A percentile compares a stretch with the other conserved stretches of the same genome.
Evolutionary conservation across 192 early-diverging fungal genomes (phyloP).

Genomic region (Coemansia sp.): DNA sequence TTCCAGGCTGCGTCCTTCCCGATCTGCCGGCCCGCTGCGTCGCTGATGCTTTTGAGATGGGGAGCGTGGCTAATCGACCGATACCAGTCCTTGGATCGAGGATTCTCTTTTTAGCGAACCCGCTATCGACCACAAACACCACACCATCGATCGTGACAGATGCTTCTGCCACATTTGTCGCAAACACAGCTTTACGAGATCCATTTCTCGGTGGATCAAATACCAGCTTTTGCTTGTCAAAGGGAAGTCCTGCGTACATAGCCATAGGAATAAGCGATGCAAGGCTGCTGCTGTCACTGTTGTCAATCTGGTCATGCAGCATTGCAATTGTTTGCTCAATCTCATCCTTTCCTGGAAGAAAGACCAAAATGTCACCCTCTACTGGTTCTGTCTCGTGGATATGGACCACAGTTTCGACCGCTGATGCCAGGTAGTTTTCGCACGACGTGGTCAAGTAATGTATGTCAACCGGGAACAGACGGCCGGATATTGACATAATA

Average conservation of each 20-base stretch:
- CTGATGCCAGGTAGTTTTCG: conserved; percentile 87
- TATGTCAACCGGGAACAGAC: conserved; percentile 94
- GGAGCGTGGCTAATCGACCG: conserved; percentile 84
- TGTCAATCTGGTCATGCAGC: conserved; percentile 60
- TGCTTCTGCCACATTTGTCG: conserved; percentile 97
- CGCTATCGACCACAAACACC: conserved; percentile 92
- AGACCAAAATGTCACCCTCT: conserved; percentile 88
- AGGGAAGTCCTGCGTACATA: conserved; percentile 83
- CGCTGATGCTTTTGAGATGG: conserved; percentile 89
- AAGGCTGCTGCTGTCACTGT: conserved; percentile 27
- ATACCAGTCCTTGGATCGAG: conserved; percentile 89
- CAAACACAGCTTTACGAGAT: conserved; percentile 85
- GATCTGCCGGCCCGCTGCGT: conserved; percentile 91
- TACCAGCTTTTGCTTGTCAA: conserved; percentile 85
- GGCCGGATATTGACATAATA: conserved; percentile 85
- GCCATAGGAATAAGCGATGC: conserved; percentile 77
- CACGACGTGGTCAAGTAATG: conserved; percentile 91
- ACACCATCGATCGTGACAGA: conserved; percentile 95
- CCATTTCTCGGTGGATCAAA: conserved; percentile 83
- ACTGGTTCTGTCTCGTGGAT: conserved; percentile 93
- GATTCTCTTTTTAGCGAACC: conserved; percentile 88
- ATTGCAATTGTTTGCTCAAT: conserved; percentile 73
- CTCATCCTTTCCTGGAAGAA: conserved; percentile 94
- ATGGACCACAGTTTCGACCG: conserved; percentile 84
- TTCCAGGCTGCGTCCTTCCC: conserved; percentile 89